A percentile compares a stretch with the other conserved stretches of the same genome.
Evolutionary conservation across 164 flowering plant genomes (phyloP).

Genomic region (Vitis amurensis): DNA sequence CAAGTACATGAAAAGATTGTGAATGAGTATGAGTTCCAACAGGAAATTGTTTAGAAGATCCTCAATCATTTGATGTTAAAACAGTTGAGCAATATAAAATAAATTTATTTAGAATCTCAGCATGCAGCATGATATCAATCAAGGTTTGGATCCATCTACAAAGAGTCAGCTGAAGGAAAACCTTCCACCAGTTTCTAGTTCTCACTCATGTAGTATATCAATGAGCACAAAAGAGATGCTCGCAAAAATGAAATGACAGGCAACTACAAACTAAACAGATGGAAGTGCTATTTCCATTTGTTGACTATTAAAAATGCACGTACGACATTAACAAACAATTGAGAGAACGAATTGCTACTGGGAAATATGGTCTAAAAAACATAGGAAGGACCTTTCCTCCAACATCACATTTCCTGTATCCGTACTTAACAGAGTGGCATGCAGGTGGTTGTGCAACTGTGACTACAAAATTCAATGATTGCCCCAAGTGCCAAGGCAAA

Average conservation of each 20-base stretch:
- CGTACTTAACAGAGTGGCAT: neutral
- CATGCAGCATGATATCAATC: neutral
- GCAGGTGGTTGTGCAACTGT: too few relatives aligned
- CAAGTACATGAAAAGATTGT: slow-evolving; percentile 2
- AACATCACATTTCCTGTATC: neutral
- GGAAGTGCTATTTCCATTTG: neutral
- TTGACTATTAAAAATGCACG: neutral
- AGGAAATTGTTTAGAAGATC: neutral
- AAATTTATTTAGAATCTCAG: neutral
- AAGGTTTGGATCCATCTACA: neutral
- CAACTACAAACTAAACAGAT: neutral
- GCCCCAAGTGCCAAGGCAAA: neutral
- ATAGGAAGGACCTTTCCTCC: neutral
- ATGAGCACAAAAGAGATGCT: neutral
- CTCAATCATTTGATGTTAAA: neutral
- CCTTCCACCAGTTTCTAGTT: neutral
- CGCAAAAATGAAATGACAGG: neutral
- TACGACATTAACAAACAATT: neutral
- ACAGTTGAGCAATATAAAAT: neutral
- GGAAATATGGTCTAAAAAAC: neutral
- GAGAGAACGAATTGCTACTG: neutral
- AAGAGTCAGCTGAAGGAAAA: neutral
- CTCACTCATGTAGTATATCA: neutral
- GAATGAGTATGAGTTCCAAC: neutral
- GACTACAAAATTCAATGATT: too few relatives aligned